Base-by-base conservation (phyloP, 2,329 filamentous ascomycete genomes). In the Epichloe sylvatica region DNA sequence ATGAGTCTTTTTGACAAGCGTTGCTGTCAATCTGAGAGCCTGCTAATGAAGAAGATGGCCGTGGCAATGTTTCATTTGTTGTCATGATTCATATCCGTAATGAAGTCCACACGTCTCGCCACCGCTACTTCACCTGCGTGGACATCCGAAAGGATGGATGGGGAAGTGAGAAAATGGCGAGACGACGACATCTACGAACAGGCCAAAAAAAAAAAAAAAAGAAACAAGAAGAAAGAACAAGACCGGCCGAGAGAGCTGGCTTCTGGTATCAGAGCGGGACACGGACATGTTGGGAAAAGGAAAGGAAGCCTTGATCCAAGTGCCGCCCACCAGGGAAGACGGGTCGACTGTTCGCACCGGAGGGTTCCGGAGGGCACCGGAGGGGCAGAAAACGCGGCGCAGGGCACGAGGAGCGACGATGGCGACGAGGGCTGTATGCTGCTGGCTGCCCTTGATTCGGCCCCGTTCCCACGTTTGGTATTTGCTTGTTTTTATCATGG, bases 61-160 rank as follows among this genome's bases (percentile, higher is more conserved):
- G 13, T 45, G 49, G 40, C 25, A 44, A 34, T 36, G 38, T 51
- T 39, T 48, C 35, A 38, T 47, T 50, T 50, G 49, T 47, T 21
- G 15, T 43, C 34, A 12, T 30, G 25, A 21, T 50, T 46, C 19
- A 48, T 33, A 41, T 25, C 23, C 17, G 11, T 45, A 45, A 48
- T 41, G 41, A 35, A 51, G 36, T 23, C 12, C 46, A 21, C 23
- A 13, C 15, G 36, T 34, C 33, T 39, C 25, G 17, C 30, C 41
- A 19, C 17, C 41, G 41, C 7, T 30, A 12, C 33, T 4, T 6
- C 15, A n/a, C 23, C 6, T 21, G 25, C 37, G 39, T 19, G 36
- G 37, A 17, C 36, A 5, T 46, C 7, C 19, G 23, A 34, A 34
- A 21, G 36, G 23, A 45, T 17, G 35, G 36, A 25, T 25, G 23